Percentiles rank a stretch among this genome's conserved stretches.
Evolutionary conservation across 371 early-diverging fungal genomes (phyloP).

Genomic region (Mucor mucedo): DNA sequence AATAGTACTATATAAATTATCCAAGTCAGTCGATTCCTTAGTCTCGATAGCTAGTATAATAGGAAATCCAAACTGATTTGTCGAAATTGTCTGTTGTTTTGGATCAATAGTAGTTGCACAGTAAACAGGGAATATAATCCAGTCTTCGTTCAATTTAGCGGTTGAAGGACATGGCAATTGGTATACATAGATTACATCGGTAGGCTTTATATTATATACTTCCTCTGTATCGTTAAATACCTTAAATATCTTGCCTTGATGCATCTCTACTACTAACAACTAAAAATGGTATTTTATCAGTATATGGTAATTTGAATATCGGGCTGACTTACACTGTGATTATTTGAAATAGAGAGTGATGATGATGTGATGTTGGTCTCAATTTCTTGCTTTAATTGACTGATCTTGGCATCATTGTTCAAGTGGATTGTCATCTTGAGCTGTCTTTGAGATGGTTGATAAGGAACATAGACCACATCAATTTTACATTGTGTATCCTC

Average conservation of each 20-base stretch:
- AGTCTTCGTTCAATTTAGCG: slow-evolving; percentile 9
- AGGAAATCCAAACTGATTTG: slow-evolving; percentile 37
- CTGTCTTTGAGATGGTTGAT: slow-evolving; percentile 32
- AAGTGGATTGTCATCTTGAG: slow-evolving; percentile 15
- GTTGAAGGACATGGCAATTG: slow-evolving; percentile 49
- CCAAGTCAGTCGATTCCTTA: slow-evolving; percentile 13
- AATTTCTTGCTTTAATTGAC: slow-evolving; percentile 36
- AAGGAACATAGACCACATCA: slow-evolving; percentile 47
- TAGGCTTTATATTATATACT: slow-evolving; percentile 47
- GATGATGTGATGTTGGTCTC: background rate
- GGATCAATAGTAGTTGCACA: slow-evolving; percentile 15
- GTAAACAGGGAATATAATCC: slow-evolving; percentile 45
- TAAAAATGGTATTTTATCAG: background rate
- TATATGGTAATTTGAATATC: background rate
- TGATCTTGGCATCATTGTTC: slow-evolving; percentile 55
- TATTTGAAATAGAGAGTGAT: background rate
- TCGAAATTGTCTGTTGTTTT: background rate
- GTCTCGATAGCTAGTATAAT: slow-evolving; percentile 33
- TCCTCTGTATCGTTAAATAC: slow-evolving; percentile 58
- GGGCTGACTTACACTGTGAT: background rate
- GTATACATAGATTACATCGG: slow-evolving; percentile 63
- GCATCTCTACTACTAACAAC: slow-evolving; percentile 63
- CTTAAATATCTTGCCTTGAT: slow-evolving; percentile 54
- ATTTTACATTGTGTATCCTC: slow-evolving; percentile 38
- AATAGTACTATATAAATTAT: slow-evolving; percentile 30